These are phyloP conservation scores for Biancaea sappan DNA, from an alignment of 306 rosid genomes.

Conservation along the genomic window DNA sequence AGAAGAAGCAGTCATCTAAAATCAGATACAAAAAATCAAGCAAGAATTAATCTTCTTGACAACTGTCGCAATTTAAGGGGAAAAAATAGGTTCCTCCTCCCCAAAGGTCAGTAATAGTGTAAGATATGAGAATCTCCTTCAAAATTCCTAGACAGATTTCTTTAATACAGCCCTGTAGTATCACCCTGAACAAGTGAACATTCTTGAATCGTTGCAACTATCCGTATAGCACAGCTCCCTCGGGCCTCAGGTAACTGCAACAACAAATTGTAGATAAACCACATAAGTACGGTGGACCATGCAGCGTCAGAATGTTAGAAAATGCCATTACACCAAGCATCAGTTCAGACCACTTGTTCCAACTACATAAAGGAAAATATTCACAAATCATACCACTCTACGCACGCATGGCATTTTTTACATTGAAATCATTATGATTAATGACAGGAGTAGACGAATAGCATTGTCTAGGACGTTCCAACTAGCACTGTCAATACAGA, in stretches of 20 bases:
- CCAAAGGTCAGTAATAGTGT: slow-evolving; percentile 16
- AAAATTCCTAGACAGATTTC: slow-evolving; percentile 26
- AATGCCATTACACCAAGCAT: slow-evolving; percentile 2
- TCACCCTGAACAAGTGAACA: slow-evolving; percentile 29
- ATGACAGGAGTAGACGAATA: background rate
- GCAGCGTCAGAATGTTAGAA: slow-evolving; percentile 3
- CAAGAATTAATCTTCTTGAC: slow-evolving; percentile 12
- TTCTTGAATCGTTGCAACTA: slow-evolving; percentile 34
- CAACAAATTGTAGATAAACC: slow-evolving; percentile 30
- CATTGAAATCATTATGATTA: slow-evolving; percentile 21
- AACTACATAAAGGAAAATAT: background rate
- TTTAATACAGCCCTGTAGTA: slow-evolving; percentile 30
- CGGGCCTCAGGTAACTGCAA: slow-evolving; percentile 91
- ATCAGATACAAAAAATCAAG: slow-evolving; percentile 30
- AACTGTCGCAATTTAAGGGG: slow-evolving; percentile 2
- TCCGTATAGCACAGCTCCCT: slow-evolving; percentile 50
- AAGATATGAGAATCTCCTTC: slow-evolving; percentile 22
- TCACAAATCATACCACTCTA: background rate
- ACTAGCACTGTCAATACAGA: no score
- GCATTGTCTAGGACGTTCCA: no score
- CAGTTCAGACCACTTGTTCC: slow-evolving; percentile 11
- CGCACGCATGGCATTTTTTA: background rate
- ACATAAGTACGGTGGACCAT: slow-evolving; percentile 18
- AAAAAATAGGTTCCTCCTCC: slow-evolving; percentile 19
- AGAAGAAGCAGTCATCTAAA: slow-evolving; percentile 23